Conservation (phyloP, 108 stramenopile species). For the Conticribra guillardii region DNA sequence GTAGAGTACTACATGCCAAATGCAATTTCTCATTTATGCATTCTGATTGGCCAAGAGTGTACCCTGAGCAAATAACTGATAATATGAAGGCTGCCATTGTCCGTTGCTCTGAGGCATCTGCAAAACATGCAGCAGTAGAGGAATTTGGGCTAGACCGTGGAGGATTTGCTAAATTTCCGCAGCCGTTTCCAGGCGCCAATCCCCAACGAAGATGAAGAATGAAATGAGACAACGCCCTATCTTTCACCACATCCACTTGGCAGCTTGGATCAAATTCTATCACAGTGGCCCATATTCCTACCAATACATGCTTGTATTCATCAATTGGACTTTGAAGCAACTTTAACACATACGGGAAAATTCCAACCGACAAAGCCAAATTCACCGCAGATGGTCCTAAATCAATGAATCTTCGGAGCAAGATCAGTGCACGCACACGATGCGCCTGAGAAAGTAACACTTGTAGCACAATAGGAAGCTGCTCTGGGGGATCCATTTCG, state of each 20-base stretch:
- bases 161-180: constrained; percentile 13
- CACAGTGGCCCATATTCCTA: constrained; percentile 96
- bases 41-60: constrained; percentile 84
- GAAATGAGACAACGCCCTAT: constrained; percentile 86
- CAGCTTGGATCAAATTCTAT: constrained; percentile 91
- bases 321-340: constrained; percentile 86
- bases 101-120: constrained; percentile 74
- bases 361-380: constrained; percentile 92
- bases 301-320: constrained; percentile 90
- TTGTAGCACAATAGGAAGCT: constrained; percentile 97
- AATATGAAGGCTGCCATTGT: constrained; percentile 91
- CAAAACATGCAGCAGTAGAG: background rate
- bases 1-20: constrained; percentile 57
- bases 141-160: background rate
- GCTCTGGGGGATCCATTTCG: constrained; percentile 84
- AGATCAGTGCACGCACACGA: constrained; percentile 87
- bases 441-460: constrained; percentile 91
- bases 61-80: constrained; percentile 77
- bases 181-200: constrained; percentile 16
- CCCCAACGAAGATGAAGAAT: constrained; percentile 81
- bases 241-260: constrained; percentile 91
- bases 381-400: constrained; percentile 96
- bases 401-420: constrained; percentile 91
- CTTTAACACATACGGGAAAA: constrained; percentile 97
- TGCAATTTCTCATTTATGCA: constrained; percentile 86